Evolutionary conservation across 139 green algal genomes (phyloP).

Genomic region (Diplosphaera chodatii): DNA sequence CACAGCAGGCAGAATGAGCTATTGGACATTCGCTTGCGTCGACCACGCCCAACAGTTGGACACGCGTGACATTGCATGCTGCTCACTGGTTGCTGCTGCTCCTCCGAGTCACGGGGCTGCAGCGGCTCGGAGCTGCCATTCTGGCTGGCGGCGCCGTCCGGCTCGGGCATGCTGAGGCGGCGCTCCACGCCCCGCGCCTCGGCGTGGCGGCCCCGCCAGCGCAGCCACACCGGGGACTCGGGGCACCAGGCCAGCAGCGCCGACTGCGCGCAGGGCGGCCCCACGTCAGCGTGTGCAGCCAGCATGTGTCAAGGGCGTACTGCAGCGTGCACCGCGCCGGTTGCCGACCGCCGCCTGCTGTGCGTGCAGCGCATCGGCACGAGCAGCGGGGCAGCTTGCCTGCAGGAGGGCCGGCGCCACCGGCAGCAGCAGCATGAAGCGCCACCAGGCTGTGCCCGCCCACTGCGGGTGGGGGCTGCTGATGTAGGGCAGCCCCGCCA

Average conservation of each 20-base stretch:
- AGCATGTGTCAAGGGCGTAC: too few species aligned
- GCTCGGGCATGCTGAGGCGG: not conserved
- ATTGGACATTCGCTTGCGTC: too few species aligned
- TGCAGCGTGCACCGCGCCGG: too few species aligned
- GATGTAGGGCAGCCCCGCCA: conserved; percentile 46
- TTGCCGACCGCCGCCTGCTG: too few species aligned
- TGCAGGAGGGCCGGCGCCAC: conserved; percentile 31
- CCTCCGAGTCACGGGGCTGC: not conserved
- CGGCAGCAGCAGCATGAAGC: conserved; percentile 50
- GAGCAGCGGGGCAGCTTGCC: not conserved
- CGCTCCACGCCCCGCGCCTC: conserved; percentile 4
- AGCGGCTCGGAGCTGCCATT: not conserved
- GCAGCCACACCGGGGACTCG: conserved; percentile 67
- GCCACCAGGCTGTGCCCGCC: conserved; percentile 27
- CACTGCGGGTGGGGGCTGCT: conserved; percentile 4
- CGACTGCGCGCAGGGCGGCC: conserved; percentile 27
- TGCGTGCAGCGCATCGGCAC: too few species aligned
- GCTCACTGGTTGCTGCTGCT: conserved; percentile 4
- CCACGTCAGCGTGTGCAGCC: too few species aligned
- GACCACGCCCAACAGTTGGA: too few species aligned
- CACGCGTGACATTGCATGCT: too few species aligned
- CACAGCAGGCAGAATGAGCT: too few species aligned
- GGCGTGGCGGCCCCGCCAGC: conserved; percentile 22
- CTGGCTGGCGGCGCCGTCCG: not conserved
- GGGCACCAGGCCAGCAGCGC: conserved; percentile 38